Conservation (phyloP, 2,329 filamentous ascomycete genomes). For the Exophiala bonariae region DNA sequence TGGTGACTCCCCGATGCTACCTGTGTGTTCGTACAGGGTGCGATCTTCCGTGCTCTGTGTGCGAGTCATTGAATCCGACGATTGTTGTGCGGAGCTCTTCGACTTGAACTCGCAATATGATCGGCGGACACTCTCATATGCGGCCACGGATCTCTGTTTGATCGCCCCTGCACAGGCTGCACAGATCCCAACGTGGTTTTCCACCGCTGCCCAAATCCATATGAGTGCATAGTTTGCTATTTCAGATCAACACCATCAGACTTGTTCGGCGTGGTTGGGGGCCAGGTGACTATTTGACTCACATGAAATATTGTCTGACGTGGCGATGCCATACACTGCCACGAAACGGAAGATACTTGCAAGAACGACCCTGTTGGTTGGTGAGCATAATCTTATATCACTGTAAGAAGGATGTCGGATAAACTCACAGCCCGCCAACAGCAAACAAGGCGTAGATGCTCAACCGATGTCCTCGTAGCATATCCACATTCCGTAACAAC, state of each 20-base stretch:
- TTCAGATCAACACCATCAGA: background rate
- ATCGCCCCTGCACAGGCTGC: slow-evolving; percentile 21
- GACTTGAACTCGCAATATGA: slow-evolving; percentile 9
- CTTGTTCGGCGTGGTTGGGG: background rate
- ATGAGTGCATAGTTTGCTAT: slow-evolving; percentile 23
- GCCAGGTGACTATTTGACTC: background rate
- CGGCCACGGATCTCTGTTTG: slow-evolving; percentile 16
- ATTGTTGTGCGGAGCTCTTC: background rate
- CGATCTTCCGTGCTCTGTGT: background rate
- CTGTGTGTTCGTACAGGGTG: background rate
- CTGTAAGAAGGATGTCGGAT: background rate
- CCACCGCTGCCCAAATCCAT: slow-evolving; percentile 19
- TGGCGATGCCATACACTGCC: slow-evolving; percentile 14
- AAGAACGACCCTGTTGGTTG: slow-evolving; percentile 14
- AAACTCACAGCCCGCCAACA: slow-evolving; percentile 18
- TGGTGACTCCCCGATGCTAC: background rate
- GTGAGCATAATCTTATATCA: slow-evolving; percentile 1
- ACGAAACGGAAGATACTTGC: slow-evolving; percentile 21
- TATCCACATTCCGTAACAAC: slow-evolving; percentile 20
- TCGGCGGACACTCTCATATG: slow-evolving; percentile 6
- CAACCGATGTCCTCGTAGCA: slow-evolving; percentile 17
- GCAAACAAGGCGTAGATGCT: slow-evolving; percentile 19
- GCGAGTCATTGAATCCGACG: background rate
- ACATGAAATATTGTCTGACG: slow-evolving; percentile 15
- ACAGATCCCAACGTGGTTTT: slow-evolving; percentile 25